Evolutionary conservation across 768 basidiomycete genomes (phyloP).

Genomic region (Dacryopinax spathularia): DNA sequence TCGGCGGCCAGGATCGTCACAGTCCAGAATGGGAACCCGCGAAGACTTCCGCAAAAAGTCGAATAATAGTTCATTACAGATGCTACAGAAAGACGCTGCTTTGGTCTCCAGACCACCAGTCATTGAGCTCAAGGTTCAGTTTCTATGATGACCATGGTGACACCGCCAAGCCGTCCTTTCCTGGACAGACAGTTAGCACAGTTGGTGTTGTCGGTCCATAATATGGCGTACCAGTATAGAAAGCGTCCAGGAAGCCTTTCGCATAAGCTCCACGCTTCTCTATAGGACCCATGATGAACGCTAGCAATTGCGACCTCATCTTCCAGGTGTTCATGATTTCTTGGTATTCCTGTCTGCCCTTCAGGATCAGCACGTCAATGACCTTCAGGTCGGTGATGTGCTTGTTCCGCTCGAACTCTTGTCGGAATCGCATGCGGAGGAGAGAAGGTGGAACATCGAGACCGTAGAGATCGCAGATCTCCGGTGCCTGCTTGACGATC

Average conservation of each 20-base stretch:
- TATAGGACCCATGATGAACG: background rate
- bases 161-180: background rate
- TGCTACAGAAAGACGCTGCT: no score
- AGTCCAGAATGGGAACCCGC: no score
- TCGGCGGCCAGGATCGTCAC: no score
- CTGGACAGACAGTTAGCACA: background rate
- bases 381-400: conserved; percentile 66
- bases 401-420: conserved; percentile 74
- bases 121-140: no score
- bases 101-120: no score
- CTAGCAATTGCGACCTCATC: conserved; percentile 7
- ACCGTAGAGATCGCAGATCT: conserved; percentile 69
- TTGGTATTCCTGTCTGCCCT: conserved; percentile 77
- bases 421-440: conserved; percentile 68
- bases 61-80: no score
- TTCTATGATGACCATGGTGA: background rate
- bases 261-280: background rate
- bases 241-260: background rate
- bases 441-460: conserved; percentile 63
- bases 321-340: conserved; percentile 94
- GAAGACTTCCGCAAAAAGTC: no score
- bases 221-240: background rate
- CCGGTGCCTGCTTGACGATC: conserved; percentile 54
- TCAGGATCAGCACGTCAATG: conserved; percentile 75
- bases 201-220: no score